Evolutionary conservation across 805 yeast genomes (phyloP).

Genomic region (Cyberlindnera euphorbiae): DNA sequence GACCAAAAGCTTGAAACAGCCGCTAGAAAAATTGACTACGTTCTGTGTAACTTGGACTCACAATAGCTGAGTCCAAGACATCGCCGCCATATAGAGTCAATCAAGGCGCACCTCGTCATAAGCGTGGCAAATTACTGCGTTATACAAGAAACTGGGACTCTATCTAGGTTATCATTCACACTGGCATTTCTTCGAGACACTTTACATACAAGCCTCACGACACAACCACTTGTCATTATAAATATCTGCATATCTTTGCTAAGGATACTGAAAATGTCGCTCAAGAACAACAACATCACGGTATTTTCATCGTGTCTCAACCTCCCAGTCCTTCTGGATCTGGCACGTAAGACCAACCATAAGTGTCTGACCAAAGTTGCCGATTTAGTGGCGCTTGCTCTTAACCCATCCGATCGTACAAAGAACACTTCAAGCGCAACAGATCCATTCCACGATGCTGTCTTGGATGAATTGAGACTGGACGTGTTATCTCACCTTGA

Average conservation of each 20-base stretch:
- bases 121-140: constrained; percentile 15
- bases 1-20: constrained; percentile 23
- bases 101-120: constrained; percentile 22
- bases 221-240: constrained; percentile 10
- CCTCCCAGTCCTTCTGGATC: no score
- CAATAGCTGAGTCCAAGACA: not conserved
- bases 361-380: constrained; percentile 9
- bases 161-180: constrained; percentile 14
- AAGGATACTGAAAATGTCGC: not conserved
- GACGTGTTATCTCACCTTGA: no score
- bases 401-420: constrained; percentile 1
- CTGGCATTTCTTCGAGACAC: constrained; percentile 11
- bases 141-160: constrained; percentile 12
- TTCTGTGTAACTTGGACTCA: constrained; percentile 8
- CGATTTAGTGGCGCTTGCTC: constrained; percentile 7
- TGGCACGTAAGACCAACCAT: no score
- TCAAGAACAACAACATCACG: no score
- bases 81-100: constrained; percentile 12
- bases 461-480: constrained; percentile 16
- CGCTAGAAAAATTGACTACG: constrained; percentile 20
- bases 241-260: constrained; percentile 9
- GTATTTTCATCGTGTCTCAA: no score
- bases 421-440: constrained; percentile 2
- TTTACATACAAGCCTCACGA: constrained; percentile 1
- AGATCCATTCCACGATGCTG: constrained; percentile 14